Evolutionary conservation across 352 stramenopile genomes (phyloP), one percentile per base, ranked within the genome.

Genomic region (Pythium oligandrum): DNA sequence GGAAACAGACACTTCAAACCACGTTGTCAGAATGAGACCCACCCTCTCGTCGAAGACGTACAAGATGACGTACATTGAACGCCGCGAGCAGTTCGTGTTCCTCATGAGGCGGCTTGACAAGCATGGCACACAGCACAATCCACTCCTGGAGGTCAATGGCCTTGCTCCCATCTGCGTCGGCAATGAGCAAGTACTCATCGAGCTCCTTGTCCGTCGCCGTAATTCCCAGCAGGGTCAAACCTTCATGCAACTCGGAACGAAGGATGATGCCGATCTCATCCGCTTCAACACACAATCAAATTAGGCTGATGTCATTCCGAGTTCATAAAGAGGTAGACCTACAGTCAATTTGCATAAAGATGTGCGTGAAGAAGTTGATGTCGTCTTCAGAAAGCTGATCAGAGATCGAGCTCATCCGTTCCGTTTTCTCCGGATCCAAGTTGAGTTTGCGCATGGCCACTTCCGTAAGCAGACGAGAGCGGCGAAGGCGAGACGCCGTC

Each of bases 271-370:
- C 76, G 33, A 79, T 68, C 33, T 76, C 69, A 44, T 87, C 76
- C 3, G 54, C 73, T 87, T 51, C 4, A 7, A 48, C n/a, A 44
- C 17, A 40, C 38, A 47, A 49, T 40, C 12, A 45, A 31, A 48
- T 31, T 32, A 51, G 43, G 10, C 6, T 8, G n/a, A 26, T 11
- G 42, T 39, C 6, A 30, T n/a, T 30, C 3, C 9, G 40, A 46
- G 17, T 30, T 33, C 2, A 33, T 34, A 31, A 26, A 42, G 6
- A 26, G 17, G 11, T 26, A 1, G 12, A 68, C 70, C 11, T 43
- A 87, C 76, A 65, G 53, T 87, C 73, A 55, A 87, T 87, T 53
- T 87, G 73, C 35, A 62, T 68, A 61, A 87, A 87, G 45, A 87
- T 85, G 65, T 87, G 71, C 6, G 64, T 66, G 68, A 87, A 85